Base-by-base conservation (phyloP, 805 yeast species). In the Candida montana region DNA sequence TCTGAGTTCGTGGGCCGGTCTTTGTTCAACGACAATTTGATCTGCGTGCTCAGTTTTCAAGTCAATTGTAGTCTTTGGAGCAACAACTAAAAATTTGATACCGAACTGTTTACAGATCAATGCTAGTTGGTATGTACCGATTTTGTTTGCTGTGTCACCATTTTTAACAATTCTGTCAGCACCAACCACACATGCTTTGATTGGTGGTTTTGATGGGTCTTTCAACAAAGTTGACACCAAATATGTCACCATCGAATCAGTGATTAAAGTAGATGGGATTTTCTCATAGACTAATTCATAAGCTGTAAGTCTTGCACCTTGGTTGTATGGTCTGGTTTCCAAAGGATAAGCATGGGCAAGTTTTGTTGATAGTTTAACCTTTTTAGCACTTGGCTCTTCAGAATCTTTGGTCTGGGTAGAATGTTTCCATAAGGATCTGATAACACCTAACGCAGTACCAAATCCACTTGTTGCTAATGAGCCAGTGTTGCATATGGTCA, bases 391-490 rank as follows among this genome's bases (percentile, higher is more conserved):
- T 18, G 51, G 46, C 3, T n/a, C 28, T 16, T 31, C 39, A 7
- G 18, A 13, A 21, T 50, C 51, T 24, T 27, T 31, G 9, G 9
- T 21, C 21, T 49, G 16, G 5, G 44, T 50, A 1, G 77, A 60
- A 46, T 69, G 63, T 40, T 59, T 55, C 73, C 72, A 75, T 47
- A 85, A 68, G 0, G 95, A 78, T 50, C 98, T 76, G 31, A 91
- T 79, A 19, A 93, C 86, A 12, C 99, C 98, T 24, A 91, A 70
- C 0, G 98, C 98, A 5, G 99, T 91, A 24, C 99, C 99, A 59
- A 89, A 91, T 2, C 98, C 98, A 4, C 98, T 87, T 2, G 99
- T 91, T 1, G 99, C 99, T 45, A 91, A 69, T 0, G 97, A 87
- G 0, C 99, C 99, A 1, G 99, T 91, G 64, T 91, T 91, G 64